A percentile compares a stretch with the other conserved stretches of the same genome.
Evolutionary conservation across 192 early-diverging fungal species (phyloP).

Genomic region (Backusella westeae): DNA sequence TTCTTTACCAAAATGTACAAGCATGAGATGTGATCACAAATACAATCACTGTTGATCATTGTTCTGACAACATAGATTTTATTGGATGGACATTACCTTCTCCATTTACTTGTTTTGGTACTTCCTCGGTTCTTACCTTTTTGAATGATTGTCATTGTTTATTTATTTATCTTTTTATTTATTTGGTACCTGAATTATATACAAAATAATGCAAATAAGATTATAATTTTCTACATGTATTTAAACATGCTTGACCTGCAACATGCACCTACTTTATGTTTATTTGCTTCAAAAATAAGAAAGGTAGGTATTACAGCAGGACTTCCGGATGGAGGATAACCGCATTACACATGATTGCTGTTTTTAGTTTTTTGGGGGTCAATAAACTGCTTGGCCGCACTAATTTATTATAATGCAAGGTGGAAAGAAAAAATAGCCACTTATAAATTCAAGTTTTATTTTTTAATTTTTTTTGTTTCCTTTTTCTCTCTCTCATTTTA

Average conservation of each 20-base stretch:
- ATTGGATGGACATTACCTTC: background rate
- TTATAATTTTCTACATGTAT: background rate
- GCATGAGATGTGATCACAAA: background rate
- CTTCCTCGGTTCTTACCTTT: background rate
- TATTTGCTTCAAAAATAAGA: background rate
- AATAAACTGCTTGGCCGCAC: background rate
- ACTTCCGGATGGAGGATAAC: background rate
- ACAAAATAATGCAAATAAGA: background rate
- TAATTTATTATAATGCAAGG: background rate
- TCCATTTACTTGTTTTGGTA: background rate
- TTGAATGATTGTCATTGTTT: background rate
- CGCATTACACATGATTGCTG: background rate
- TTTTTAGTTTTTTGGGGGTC: background rate
- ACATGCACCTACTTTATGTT: too few relatives aligned
- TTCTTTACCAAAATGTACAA: background rate
- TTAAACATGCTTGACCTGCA: background rate
- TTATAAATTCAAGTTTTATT: background rate
- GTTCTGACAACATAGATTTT: background rate
- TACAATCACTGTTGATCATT: conserved; percentile 6
- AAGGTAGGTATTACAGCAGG: background rate
- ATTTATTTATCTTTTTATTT: background rate
- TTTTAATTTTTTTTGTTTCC: background rate
- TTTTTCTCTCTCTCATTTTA: background rate
- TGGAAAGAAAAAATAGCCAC: background rate
- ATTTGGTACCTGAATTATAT: background rate